These are phyloP conservation scores for Colletotrichum orchidophilum DNA, from an alignment of 2,329 filamentous ascomycete species.

Conservation along the genomic window DNA sequence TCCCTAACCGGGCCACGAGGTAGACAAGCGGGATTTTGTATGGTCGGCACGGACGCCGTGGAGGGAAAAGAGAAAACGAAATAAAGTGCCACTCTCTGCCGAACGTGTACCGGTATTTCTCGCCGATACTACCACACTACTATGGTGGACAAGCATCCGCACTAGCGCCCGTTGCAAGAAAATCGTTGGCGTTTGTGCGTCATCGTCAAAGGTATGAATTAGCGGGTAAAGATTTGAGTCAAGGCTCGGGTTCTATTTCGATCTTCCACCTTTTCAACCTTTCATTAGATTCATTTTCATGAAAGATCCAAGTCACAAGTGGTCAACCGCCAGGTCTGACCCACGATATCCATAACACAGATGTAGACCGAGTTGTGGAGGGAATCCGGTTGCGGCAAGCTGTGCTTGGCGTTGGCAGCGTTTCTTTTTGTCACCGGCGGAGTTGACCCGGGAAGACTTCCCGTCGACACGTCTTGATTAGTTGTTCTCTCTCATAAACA, in stretches of 20 bases:
- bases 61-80: background rate
- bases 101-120: background rate
- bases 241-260: background rate
- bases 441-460: background rate
- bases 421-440: background rate
- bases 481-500: background rate
- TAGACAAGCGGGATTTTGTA: background rate
- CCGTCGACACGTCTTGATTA: background rate
- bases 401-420: background rate
- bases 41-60: conserved; percentile 12
- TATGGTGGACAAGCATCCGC: background rate
- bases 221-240: background rate
- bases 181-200: background rate
- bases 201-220: background rate
- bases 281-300: background rate
- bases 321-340: background rate
- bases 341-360: background rate
- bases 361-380: background rate
- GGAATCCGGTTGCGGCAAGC: background rate
- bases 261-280: background rate
- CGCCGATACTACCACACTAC: background rate
- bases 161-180: background rate
- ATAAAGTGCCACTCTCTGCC: background rate
- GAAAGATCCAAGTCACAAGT: background rate
- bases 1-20: background rate